These are phyloP conservation scores for Chaetoceros tenuissimus DNA, from an alignment of 108 stramenopile species.

Conservation along the genomic window DNA sequence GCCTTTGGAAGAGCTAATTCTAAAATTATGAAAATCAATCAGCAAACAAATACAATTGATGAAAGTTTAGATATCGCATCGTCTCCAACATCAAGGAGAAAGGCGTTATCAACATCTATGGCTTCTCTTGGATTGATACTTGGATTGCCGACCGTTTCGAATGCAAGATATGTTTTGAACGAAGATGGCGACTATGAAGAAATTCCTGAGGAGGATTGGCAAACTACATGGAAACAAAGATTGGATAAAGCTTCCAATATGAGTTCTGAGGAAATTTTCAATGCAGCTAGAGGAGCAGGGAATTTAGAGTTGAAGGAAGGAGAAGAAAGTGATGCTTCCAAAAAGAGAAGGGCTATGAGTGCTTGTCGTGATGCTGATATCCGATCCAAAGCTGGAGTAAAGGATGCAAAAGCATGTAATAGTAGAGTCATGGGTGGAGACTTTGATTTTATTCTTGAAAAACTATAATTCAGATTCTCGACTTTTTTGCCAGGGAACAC, in stretches of 20 bases:
- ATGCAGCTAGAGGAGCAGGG: constrained; percentile 47
- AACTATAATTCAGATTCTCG: constrained; percentile 16
- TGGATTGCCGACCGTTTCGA: too few relatives aligned
- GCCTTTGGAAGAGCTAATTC: too few relatives aligned
- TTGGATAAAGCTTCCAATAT: constrained; percentile 41
- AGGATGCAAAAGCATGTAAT: constrained; percentile 29
- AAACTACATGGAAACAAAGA: constrained; percentile 45
- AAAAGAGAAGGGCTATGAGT: constrained; percentile 46
- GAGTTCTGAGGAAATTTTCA: constrained; percentile 39
- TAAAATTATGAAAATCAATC: too few relatives aligned
- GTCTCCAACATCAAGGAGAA: too few relatives aligned
- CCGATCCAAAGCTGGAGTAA: constrained; percentile 16
- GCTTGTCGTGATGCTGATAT: constrained; percentile 35
- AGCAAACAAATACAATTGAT: too few relatives aligned
- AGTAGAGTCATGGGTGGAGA: constrained; percentile 38
- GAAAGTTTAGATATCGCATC: too few relatives aligned
- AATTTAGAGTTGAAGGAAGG: constrained; percentile 36
- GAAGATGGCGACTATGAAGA: constrained; percentile 62
- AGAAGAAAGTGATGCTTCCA: constrained; percentile 32
- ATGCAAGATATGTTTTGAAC: constrained; percentile 44
- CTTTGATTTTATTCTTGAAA: constrained; percentile 40
- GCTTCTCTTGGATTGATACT: too few relatives aligned
- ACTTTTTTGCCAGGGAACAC: too few relatives aligned
- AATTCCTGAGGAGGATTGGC: constrained; percentile 42
- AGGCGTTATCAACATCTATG: too few relatives aligned